phyloP scores from a whole-genome alignment of 169 alveolate species.

The Cryptosporidium bovis region DNA sequence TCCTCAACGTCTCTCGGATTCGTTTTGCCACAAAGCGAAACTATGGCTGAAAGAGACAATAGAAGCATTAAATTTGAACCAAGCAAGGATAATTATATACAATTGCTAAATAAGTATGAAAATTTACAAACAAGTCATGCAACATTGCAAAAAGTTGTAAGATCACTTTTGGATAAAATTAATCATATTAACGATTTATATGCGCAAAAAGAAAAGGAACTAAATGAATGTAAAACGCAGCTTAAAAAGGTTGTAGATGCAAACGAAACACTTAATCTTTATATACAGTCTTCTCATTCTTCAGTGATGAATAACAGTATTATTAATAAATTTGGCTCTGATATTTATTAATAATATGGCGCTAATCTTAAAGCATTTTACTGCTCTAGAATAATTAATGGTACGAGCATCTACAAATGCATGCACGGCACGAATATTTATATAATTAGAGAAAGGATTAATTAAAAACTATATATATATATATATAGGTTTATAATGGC shows the following conservation, averaged over 20 bases:
- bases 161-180: slow-evolving; percentile 53
- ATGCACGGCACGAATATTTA: too few species aligned
- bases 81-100: background rate
- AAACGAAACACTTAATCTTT: slow-evolving; percentile 57
- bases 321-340: slow-evolving; percentile 73
- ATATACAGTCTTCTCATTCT: slow-evolving; percentile 72
- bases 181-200: slow-evolving; percentile 37
- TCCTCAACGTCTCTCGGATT: background rate
- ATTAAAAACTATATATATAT: too few species aligned
- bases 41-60: background rate
- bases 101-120: slow-evolving; percentile 25
- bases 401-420: too few species aligned
- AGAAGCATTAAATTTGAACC: background rate
- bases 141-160: slow-evolving; percentile 67
- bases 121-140: slow-evolving; percentile 55
- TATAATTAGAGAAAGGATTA: too few species aligned
- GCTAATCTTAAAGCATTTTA: too few species aligned
- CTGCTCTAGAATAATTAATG: too few species aligned
- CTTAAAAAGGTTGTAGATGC: slow-evolving; percentile 56
- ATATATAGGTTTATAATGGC: too few species aligned
- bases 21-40: background rate
- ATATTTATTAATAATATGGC: slow-evolving; percentile 20
- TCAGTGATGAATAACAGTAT: slow-evolving; percentile 63
- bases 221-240: slow-evolving; percentile 36
- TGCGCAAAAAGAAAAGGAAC: slow-evolving; percentile 48